Evolutionary conservation across 2,329 filamentous ascomycete genomes (phyloP), one percentile per base, ranked within the genome.

Genomic region (Aspergillus spinulosporus): DNA sequence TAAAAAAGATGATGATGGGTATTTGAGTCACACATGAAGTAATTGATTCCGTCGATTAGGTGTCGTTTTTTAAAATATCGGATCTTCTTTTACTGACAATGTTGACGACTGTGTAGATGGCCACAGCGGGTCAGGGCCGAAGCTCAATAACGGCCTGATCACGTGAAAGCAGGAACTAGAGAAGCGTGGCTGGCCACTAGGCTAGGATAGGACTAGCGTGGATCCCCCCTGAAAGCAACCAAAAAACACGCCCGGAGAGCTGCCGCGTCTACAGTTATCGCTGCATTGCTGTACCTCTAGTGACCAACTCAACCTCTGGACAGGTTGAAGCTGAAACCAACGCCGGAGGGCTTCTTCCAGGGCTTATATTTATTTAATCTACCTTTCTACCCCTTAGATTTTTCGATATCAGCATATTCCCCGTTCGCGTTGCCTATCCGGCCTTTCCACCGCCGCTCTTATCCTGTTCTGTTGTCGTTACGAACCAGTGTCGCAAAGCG

Each of bases 201-300:
- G 14, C 54, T 31, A 9, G 2, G 40, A 40, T n/a, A 9, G 43
- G 58, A 32, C 52, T 63, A 62, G 61, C 39, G 54, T n/a, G 3
- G 15, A 15, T 31, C 12, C 3, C 42, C 61, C 58, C 59, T 60
- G 60, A 60, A 58, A 51, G 58, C 21, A 56, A 54, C 54, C 52
- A 53, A 39, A 58, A 54, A 57, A 64, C 63, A 66, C 62, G 64
- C 55, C 59, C 40, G 59, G 28, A 34, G 28, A 4, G 26, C 50
- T 29, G 45, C 63, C 63, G 64, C 62, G 64, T 66, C 61, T 62
- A 56, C 53, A 55, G 26, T 28, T 28, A 28, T 28, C 26, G 26
- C 26, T 28, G 26, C 26, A 28, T 36, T 28, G 26, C 15, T 40
- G 36, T n/a, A 47, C 34, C 31, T 37, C 46, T 3, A 44, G 43